These are phyloP conservation scores for Sapria himalayana DNA, from an alignment of 345 rosid species.

Conservation along the genomic window DNA sequence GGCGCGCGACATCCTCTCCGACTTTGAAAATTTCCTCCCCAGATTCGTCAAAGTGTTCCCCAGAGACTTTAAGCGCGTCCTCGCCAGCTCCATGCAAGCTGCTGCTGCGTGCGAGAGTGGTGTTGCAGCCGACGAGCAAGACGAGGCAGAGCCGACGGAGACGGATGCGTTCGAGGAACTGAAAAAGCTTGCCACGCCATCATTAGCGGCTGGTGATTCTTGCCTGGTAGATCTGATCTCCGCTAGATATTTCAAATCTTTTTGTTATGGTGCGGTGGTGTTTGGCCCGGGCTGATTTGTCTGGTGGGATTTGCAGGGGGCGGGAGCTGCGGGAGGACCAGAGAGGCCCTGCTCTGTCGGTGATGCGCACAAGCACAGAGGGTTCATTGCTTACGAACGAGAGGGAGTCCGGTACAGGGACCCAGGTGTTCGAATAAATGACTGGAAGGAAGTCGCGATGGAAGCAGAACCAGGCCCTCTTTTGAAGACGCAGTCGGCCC, in stretches of 20 bases:
- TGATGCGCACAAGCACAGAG: constrained; percentile 60
- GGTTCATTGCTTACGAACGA: constrained; percentile 81
- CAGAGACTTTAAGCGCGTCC: constrained; percentile 83
- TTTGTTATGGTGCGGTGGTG: no score
- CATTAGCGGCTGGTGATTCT: constrained; percentile 23
- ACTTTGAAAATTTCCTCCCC: constrained; percentile 54
- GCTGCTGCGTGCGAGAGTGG: constrained; percentile 22
- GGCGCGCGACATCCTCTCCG: constrained; percentile 66
- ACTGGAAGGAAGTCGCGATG: constrained; percentile 91
- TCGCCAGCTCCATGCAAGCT: constrained; percentile 48
- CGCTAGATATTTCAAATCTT: neutral
- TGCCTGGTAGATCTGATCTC: constrained; percentile 15
- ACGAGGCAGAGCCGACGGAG: constrained; percentile 29
- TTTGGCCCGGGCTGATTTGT: constrained; percentile 1
- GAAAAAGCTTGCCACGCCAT: constrained; percentile 60
- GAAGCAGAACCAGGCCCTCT: constrained; percentile 66
- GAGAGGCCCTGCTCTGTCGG: constrained; percentile 45
- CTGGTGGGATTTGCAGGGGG: constrained; percentile 14
- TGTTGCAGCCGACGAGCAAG: constrained; percentile 33
- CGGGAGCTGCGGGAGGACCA: constrained; percentile 16
- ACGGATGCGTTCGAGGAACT: constrained; percentile 83
- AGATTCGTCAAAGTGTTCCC: constrained; percentile 89
- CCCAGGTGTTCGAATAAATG: constrained; percentile 63
- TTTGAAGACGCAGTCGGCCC: constrained; percentile 81
- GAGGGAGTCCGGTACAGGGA: constrained; percentile 83